Conservation (phyloP, 2,329 filamentous ascomycete species). For the Bipolaris oryzae region DNA sequence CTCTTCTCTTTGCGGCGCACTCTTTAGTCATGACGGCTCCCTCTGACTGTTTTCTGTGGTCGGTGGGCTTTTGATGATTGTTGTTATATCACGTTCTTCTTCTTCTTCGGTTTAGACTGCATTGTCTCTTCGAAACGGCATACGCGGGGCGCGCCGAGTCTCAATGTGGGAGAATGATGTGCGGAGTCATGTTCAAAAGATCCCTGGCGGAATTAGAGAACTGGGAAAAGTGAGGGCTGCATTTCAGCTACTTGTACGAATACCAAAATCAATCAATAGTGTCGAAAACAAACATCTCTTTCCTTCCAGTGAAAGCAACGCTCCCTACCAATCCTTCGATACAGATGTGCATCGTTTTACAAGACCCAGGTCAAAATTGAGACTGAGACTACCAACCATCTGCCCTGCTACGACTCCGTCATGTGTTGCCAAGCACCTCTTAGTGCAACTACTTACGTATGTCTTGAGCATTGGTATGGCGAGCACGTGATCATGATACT, state of each 20-base stretch:
- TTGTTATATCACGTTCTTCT: not conserved
- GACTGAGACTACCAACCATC: not conserved
- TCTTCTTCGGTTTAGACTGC: not conserved
- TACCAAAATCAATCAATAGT: not conserved
- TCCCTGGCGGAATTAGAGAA: not conserved
- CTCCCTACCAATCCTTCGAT: not conserved
- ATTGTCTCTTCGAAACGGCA: not conserved
- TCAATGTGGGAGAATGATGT: not conserved
- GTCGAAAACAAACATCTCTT: not conserved
- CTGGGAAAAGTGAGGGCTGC: not conserved
- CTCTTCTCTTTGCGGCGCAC: conserved; percentile 8
- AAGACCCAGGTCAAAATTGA: not conserved
- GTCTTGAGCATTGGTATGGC: conserved; percentile 4
- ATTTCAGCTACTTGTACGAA: not conserved
- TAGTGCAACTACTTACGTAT: conserved; percentile 6
- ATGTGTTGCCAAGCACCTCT: not conserved
- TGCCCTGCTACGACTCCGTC: not conserved
- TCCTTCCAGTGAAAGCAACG: not conserved
- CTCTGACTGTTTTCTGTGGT: not conserved
- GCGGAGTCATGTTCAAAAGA: not conserved
- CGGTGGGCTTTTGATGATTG: conserved; percentile 4
- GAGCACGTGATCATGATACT: conserved; percentile 14
- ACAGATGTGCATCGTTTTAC: not conserved
- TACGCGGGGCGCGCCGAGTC: not conserved
- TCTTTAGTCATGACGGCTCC: not conserved